Conservation (phyloP, 2,329 filamentous ascomycete genomes). For the Colletotrichum orbiculare region DNA sequence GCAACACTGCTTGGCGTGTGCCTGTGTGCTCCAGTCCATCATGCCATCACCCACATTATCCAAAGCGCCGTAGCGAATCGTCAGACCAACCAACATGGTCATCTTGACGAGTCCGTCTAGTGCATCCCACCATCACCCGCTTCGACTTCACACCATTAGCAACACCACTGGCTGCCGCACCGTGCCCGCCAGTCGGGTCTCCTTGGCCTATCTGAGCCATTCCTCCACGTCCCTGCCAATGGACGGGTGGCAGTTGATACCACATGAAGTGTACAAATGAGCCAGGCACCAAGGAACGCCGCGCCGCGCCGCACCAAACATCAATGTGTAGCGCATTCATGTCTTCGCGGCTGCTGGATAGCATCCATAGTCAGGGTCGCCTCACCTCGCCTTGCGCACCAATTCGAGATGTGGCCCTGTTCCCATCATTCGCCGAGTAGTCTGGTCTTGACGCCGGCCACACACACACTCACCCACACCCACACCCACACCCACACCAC, state of each 20-base stretch:
- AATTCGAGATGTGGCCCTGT: not conserved
- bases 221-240: not conserved
- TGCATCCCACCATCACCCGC: not conserved
- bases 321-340: too few relatives aligned
- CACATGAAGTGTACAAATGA: too few relatives aligned
- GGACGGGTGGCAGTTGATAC: too few relatives aligned
- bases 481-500: not conserved
- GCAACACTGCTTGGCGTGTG: too few relatives aligned
- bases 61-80: too few relatives aligned
- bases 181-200: slow-evolving; percentile 28
- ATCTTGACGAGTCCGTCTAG: too few relatives aligned
- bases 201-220: slow-evolving; percentile 24
- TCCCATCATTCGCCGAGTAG: not conserved
- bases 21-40: too few relatives aligned
- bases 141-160: slow-evolving; percentile 1
- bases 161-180: slow-evolving; percentile 6
- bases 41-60: too few relatives aligned
- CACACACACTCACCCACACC: not conserved
- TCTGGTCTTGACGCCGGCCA: not conserved
- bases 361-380: not conserved
- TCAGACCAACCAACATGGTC: too few relatives aligned
- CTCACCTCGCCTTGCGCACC: slow-evolving; percentile 14
- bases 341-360: too few relatives aligned
- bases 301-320: too few relatives aligned
- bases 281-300: too few relatives aligned